Evolutionary conservation across 2,329 filamentous ascomycete genomes (phyloP), one percentile per base, ranked within the genome.

Genomic region (Claviceps humidiphila): DNA sequence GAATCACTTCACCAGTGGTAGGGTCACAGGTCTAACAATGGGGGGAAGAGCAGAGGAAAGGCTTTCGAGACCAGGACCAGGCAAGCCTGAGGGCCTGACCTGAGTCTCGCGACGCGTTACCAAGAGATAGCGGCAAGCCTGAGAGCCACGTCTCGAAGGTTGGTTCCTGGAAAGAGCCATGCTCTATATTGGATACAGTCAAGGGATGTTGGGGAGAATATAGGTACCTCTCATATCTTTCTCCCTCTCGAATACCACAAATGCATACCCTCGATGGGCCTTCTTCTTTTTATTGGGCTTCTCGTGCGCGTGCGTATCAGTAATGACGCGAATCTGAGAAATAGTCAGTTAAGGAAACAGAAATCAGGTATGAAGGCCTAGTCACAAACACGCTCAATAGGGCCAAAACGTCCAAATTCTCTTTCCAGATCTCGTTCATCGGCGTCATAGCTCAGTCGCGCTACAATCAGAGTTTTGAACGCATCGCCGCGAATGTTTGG

Each of bases 201-300:
- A 55, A 50, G 41, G 46, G 49, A 4, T 17, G 7, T 48, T 47
- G 58, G 71, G 67, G 67, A 65, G 66, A 69, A 45, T 47, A 48
- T 51, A 52, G 70, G 81, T 94, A 96, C 90, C 89, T 89, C 94
- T 94, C 90, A 97, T 96, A 67, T 97, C 93, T 71, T 91, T 90
- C 72, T 97, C 93, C 68, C 88, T 85, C 71, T 97, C 91, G 66
- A 91, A 98, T 51, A 97, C 88, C 60, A 98, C 85, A 66, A 98
- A 98, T 56, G 89, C 93, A 69, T 98, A 98, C 56, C 93, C 93
- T 63, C 85, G 79, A 64, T 94, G 87, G 49, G 84, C 73, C 72
- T 89, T 89, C 65, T 85, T 85, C 65, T 87, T 84, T 71, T 90
- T 89, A 62, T 84, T 86, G 53, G 77, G 80, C 68, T 77, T 85